Base-by-base conservation (phyloP, 305 asterid genomes). In the Fraxinus sp. region DNA sequence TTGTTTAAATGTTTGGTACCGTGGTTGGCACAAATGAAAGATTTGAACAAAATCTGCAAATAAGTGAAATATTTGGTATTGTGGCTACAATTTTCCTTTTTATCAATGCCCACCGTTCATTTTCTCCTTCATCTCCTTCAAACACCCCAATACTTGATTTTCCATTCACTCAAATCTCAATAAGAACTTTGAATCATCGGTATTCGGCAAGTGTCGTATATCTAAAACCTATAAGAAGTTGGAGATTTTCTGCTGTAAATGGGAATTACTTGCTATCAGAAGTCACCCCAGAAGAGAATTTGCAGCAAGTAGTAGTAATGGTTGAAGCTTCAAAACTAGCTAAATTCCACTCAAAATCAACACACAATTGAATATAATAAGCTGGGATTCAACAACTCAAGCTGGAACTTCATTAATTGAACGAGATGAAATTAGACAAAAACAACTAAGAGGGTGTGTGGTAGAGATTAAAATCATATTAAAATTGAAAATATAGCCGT, bases 181-280 rank as follows among this genome's bases (percentile, higher is more conserved):
- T 16, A 37, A 78, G 37, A 68, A 77, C 37, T 41, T 18, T 70
- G 78, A 16, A 20, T 55, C 26, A 71, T 49, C 84, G 26, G 77
- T 66, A 79, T 62, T 85, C 30, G 55, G 72, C 82, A 0, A 49
- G 22, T 30, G 52, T 81, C 64, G 13, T 66, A 6, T 22, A 81
- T 81, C 74, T 83, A 37, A 84, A 66, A 77, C 30, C 86, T 83
- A 37, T 85, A 46, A 80, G 77, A 85, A 84, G 70, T 72, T 87
- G 90, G 92, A 86, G 84, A 81, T 32, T 89, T 30, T 72, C 85
- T 3, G 88, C 91, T 7, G 5, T 57, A 74, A 79, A 85, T 36
- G 89, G 80, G 1, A 57, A 79, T 84, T 84, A 88, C 28, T 79
- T 85, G 82, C 76, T 93, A 6, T 85, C 93, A 28, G 97, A 90